These are phyloP conservation scores for Ogataea neopini DNA, from an alignment of 805 yeast species.

Conservation along the genomic window DNA sequence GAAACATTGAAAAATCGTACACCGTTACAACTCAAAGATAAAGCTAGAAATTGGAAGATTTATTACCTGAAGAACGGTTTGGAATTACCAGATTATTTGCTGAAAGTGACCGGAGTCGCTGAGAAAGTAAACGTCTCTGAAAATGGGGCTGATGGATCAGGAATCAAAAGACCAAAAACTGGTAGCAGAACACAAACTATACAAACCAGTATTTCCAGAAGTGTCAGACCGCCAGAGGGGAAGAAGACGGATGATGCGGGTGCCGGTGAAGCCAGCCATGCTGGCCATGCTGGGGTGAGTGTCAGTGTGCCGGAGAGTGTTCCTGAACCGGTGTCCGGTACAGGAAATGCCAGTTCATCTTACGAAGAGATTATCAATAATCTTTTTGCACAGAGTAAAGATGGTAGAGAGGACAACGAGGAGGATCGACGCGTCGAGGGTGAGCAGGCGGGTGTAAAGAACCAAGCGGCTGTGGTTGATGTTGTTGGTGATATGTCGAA, in stretches of 20 bases:
- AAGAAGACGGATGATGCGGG: slow-evolving; percentile 2
- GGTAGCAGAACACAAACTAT: slow-evolving; percentile 20
- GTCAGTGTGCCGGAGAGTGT: too few species aligned
- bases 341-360: slow-evolving; percentile 5
- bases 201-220: slow-evolving; percentile 16
- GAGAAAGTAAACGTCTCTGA: slow-evolving; percentile 35
- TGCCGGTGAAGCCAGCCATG: too few species aligned
- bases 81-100: slow-evolving; percentile 77
- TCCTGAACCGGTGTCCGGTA: not conserved
- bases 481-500: not conserved
- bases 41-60: slow-evolving; percentile 95
- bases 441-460: too few species aligned
- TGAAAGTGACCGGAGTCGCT: slow-evolving; percentile 84
- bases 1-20: slow-evolving; percentile 86
- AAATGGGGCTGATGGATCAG: slow-evolving; percentile 9
- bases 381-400: slow-evolving; percentile 18
- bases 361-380: slow-evolving; percentile 30
- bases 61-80: slow-evolving; percentile 72
- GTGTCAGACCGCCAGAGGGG: slow-evolving; percentile 4
- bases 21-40: slow-evolving; percentile 92
- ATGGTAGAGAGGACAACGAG: slow-evolving; percentile 3
- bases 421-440: slow-evolving; percentile 7
- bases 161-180: slow-evolving; percentile 25
- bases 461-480: too few species aligned
- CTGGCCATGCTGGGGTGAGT: too few species aligned